Evolutionary conservation across 371 early-diverging fungal genomes (phyloP), one percentile per base, ranked within the genome.

Genomic region (Lichtheimia ornata): DNA sequence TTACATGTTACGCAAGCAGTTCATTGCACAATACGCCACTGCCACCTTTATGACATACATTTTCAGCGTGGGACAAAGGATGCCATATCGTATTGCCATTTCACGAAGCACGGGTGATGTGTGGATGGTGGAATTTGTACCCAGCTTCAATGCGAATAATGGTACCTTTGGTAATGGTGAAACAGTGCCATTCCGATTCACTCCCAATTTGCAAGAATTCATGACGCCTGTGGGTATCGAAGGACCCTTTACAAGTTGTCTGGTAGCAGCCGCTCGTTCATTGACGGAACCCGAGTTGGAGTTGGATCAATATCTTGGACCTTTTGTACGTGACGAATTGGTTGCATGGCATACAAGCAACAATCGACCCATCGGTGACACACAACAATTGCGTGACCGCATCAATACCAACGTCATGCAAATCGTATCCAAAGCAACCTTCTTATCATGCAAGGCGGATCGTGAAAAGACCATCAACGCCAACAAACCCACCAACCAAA

Each of bases 181-280:
- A 67, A 73, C 91, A 4, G 94, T 99, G 18, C 98, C 97, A 4
- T 98, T 99, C 92, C 88, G 99, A 5, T 86, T 98, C 65, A 98
- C 99, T 11, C 98, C 99, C 30, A 95, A 94, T 71, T 84, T 99
- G 53, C 97, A 97, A 83, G 81, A 89, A 45, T 96, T 96, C 71
- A 90, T 98, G 47, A 93, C 93, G 0, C 90, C 93, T 18, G 85
- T 91, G 24, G 97, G 97, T 0, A 81, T 98, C 7, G 97, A 97
- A 59, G 98, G 99, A 1, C 79, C 92, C 3, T 95, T 97, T 58
- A 85, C 91, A 15, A 84, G 87, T 50, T 86, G 88, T 20, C 57
- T 96, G 22, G 86, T 95, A 84, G 88, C 93, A 18, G 87, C 93
- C 12, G 92, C 89, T 0, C 84, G 89, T 20, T 84, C 90, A 20